A percentile compares a stretch with the other conserved stretches of the same genome.
These are phyloP conservation scores for Trypanosomatidae sp. DNA, from an alignment of 208 protist genomes.

Conservation along the genomic window DNA sequence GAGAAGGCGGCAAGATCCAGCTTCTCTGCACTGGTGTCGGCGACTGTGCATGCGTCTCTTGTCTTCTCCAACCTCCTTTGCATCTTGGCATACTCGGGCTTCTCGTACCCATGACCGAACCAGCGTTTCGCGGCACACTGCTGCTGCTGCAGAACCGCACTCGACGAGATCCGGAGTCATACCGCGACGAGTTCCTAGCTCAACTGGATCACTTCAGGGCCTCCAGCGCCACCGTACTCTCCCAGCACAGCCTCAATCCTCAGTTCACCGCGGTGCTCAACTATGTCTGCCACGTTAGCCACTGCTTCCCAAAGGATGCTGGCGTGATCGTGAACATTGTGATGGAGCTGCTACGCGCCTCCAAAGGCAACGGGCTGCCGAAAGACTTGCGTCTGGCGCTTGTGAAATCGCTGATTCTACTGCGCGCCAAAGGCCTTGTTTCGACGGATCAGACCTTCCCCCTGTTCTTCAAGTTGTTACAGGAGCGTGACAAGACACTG, in stretches of 20 bases:
- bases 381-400: conserved; percentile 83
- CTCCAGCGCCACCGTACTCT: conserved; percentile 85
- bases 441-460: conserved; percentile 86
- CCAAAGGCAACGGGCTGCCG: conserved; percentile 75
- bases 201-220: conserved; percentile 95
- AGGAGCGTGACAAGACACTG: conserved; percentile 94
- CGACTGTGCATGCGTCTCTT: background rate
- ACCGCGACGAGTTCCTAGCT: conserved; percentile 95
- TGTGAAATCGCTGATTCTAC: conserved; percentile 93
- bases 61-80: background rate
- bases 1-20: background rate
- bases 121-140: conserved; percentile 90
- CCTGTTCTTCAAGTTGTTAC: conserved; percentile 96
- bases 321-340: conserved; percentile 81
- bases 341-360: conserved; percentile 81
- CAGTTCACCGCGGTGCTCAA: conserved; percentile 82
- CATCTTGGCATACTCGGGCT: background rate
- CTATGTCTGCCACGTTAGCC: conserved; percentile 87
- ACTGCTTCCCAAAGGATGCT: conserved; percentile 91
- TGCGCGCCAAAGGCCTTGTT: conserved; percentile 93
- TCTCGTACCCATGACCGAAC: conserved; percentile 45
- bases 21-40: background rate
- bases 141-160: conserved; percentile 96
- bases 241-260: conserved; percentile 87
- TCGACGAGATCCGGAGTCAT: conserved; percentile 94